A percentile compares a stretch with the other conserved stretches of the same genome.
Conservation (phyloP, 148 eudicot genomes). For the Rhododendron ferrugineum region DNA sequence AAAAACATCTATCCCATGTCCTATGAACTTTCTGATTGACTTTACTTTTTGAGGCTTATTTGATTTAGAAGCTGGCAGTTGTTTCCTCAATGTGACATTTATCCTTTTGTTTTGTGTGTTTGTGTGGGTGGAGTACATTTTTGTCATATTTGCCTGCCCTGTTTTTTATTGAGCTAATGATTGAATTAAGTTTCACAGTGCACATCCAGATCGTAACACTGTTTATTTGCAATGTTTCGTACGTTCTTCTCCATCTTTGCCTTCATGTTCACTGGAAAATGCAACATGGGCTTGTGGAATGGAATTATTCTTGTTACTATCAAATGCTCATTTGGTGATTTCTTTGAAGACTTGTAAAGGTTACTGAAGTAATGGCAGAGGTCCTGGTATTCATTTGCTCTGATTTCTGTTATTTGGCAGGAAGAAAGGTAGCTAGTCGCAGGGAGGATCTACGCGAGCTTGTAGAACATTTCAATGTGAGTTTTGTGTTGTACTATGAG, state of each 20-base stretch:
- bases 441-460: conserved; percentile 83
- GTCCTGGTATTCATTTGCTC: conserved; percentile 4
- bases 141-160: background rate
- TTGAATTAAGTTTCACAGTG: background rate
- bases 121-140: background rate
- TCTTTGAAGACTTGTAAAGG: background rate
- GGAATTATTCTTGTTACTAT: background rate
- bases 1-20: background rate
- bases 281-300: background rate
- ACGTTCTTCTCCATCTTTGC: background rate
- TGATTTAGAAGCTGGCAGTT: background rate
- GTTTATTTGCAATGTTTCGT: background rate
- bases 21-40: background rate
- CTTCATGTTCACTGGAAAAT: background rate
- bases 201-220: background rate
- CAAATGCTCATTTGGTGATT: background rate
- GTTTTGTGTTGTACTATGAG: conserved; percentile 19
- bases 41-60: background rate
- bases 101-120: background rate
- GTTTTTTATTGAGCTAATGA: background rate
- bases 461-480: conserved; percentile 88
- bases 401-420: conserved; percentile 30
- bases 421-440: conserved; percentile 62
- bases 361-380: background rate
- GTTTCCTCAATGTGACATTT: background rate